Percentiles rank a stretch among this genome's conserved stretches.
These are phyloP conservation scores for Didymella segeticola DNA, from an alignment of 2,329 filamentous ascomycete species.

Conservation along the genomic window DNA sequence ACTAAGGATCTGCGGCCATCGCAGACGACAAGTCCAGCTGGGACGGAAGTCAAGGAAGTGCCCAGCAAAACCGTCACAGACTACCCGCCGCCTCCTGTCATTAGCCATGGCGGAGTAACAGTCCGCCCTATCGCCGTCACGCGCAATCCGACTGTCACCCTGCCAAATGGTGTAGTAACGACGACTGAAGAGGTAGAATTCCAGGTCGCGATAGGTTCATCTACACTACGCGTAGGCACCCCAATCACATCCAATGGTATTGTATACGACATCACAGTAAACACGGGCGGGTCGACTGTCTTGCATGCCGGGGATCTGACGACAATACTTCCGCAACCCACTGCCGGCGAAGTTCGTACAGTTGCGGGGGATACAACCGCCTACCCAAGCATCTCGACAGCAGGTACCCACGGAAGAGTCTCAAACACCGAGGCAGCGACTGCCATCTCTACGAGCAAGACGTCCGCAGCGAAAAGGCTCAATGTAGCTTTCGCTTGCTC, in stretches of 20 bases:
- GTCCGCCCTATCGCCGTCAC: background rate
- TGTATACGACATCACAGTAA: conserved; percentile 18
- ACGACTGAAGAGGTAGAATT: conserved; percentile 5
- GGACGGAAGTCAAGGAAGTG: background rate
- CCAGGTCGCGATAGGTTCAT: conserved; percentile 18
- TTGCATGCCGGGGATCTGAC: conserved; percentile 23
- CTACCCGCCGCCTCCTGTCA: background rate
- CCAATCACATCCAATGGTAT: conserved; percentile 22
- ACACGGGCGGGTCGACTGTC: conserved; percentile 21
- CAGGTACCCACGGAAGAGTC: background rate
- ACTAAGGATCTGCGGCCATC: background rate
- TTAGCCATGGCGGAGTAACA: background rate
- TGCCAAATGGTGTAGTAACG: background rate
- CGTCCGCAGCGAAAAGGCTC: background rate
- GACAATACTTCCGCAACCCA: conserved; percentile 18
- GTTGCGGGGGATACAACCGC: background rate
- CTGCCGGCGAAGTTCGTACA: conserved; percentile 3
- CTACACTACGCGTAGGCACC: conserved; percentile 9
- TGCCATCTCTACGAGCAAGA: background rate
- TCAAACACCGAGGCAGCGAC: background rate
- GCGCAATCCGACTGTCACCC: background rate
- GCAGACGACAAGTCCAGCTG: background rate
- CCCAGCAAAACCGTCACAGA: conserved; percentile 4
- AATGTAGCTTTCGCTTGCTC: background rate
- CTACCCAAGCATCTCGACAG: conserved; percentile 14